phyloP scores from a whole-genome alignment of 1,284 basidiomycete species.

The Pseudozyma flocculosa region DNA sequence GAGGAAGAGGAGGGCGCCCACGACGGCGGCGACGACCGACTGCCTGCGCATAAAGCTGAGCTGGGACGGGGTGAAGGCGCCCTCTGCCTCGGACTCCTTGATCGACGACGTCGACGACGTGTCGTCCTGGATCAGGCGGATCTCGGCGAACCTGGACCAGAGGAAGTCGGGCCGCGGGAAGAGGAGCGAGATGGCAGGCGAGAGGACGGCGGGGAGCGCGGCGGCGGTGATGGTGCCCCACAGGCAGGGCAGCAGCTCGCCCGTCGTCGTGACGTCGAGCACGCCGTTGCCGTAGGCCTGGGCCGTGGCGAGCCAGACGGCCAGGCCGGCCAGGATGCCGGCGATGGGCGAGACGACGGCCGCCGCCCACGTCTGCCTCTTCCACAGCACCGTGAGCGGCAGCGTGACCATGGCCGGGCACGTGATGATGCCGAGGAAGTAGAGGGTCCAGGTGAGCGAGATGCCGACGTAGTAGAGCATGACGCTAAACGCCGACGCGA shows the following conservation, averaged over 20 bases:
- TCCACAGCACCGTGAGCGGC: conserved; percentile 49
- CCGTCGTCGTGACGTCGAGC: conserved; percentile 23
- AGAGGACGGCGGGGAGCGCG: conserved; percentile 27
- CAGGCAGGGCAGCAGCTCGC: conserved; percentile 40
- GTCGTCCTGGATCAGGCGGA: conserved; percentile 27
- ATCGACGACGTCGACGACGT: conserved; percentile 1
- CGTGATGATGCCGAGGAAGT: conserved; percentile 50
- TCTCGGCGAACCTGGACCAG: conserved; percentile 41
- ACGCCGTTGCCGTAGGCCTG: conserved; percentile 32
- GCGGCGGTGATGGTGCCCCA: conserved; percentile 48
- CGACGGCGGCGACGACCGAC: conserved; percentile 13
- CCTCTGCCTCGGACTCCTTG: conserved; percentile 1
- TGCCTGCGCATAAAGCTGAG: conserved; percentile 15
- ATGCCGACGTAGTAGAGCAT: conserved; percentile 46
- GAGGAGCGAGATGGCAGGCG: conserved; percentile 18
- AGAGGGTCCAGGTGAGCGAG: conserved; percentile 47
- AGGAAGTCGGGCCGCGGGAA: conserved; percentile 23
- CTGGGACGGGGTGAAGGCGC: conserved; percentile 11
- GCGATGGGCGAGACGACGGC: conserved; percentile 33
- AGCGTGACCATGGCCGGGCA: conserved; percentile 47
- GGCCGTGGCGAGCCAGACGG: conserved; percentile 49
- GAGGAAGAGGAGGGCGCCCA: conserved; percentile 30
- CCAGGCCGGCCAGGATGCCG: conserved; percentile 47
- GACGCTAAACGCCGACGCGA: conserved; percentile 31
- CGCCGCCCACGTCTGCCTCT: conserved; percentile 40